Conservation (phyloP, 257 asterid species). For the Fraxinus excelsior region DNA sequence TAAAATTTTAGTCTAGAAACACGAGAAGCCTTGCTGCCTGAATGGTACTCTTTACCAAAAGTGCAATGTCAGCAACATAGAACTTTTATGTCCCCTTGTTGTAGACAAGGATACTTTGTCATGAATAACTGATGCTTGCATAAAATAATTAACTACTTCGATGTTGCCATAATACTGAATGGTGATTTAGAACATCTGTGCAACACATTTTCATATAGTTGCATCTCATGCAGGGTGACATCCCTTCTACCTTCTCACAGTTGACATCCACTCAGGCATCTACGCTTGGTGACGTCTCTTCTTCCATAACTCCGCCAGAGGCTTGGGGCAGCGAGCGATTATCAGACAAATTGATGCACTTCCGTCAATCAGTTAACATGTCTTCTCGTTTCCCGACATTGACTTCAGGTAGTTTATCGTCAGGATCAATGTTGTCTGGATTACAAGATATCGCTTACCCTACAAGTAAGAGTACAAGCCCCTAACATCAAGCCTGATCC, state of each 20-base stretch:
- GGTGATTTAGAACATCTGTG: constrained; percentile 19
- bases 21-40: not conserved
- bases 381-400: constrained; percentile 68
- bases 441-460: constrained; percentile 53
- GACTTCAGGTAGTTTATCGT: constrained; percentile 55
- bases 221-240: constrained; percentile 60
- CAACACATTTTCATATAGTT: constrained; percentile 29
- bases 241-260: constrained; percentile 54
- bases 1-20: not conserved
- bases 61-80: not conserved
- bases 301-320: constrained; percentile 90
- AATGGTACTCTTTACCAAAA: not conserved
- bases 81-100: constrained; percentile 1
- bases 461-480: constrained; percentile 51
- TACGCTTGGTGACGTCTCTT: constrained; percentile 52
- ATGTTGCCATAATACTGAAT: constrained; percentile 16
- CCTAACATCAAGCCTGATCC: constrained; percentile 51
- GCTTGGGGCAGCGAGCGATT: constrained; percentile 94
- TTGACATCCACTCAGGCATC: constrained; percentile 57
- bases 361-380: constrained; percentile 62
- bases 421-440: constrained; percentile 64
- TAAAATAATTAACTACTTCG: constrained; percentile 18
- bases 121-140: constrained; percentile 9
- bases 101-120: not conserved
- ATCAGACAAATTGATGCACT: constrained; percentile 63